Evolutionary conservation across 2,329 filamentous ascomycete species (phyloP), one percentile per base, ranked within the genome.

Genomic region (Septoria petroselini): DNA sequence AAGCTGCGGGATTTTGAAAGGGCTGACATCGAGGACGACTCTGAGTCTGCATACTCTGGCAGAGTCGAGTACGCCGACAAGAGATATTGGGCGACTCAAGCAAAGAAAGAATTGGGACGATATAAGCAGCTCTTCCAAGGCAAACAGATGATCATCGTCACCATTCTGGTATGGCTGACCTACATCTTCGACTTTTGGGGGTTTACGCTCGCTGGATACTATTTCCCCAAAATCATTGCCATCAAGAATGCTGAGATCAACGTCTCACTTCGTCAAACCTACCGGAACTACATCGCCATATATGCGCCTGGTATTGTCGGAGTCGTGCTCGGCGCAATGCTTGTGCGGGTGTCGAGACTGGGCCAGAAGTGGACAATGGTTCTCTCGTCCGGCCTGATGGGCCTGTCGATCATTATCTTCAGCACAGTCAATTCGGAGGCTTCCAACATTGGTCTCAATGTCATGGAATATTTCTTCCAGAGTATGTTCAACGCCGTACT

Each of bases 381-480:
- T 8, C 53, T 74, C 27, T 73, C 71, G 0, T 67, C 69, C 2
- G 67, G 61, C 1, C 58, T 73, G n/a, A 74, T 74, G 70, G 72
- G 67, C 17, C 57, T 67, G 5, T 70, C 68, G 27, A 72, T 76
- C 47, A 73, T 75, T 58, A 61, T 75, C 37, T 75, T 73, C 62
- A 67, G 62, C 39, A 63, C 66, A 25, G 72, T 76, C 49, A 75
- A 76, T 52, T 68, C 64, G 9, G 64, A 72, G 18, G 70, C 72
- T 15, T 69, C 68, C 17, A 75, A 77, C 59, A 71, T 76, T 35
- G 74, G 74, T 4, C 63, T 78, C 21, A 76, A 75, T 57, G 66
- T 71, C n/a, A 72, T 77, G 69, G 73, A 77, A 55, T 77, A 77
- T 54, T 76, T 77, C 54, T 76, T 77, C 62, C 75, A 78, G 57